Evolutionary conservation across 768 basidiomycete genomes (phyloP), one percentile per base, ranked within the genome.

Genomic region (Trichaptum fuscoviolaceum): DNA sequence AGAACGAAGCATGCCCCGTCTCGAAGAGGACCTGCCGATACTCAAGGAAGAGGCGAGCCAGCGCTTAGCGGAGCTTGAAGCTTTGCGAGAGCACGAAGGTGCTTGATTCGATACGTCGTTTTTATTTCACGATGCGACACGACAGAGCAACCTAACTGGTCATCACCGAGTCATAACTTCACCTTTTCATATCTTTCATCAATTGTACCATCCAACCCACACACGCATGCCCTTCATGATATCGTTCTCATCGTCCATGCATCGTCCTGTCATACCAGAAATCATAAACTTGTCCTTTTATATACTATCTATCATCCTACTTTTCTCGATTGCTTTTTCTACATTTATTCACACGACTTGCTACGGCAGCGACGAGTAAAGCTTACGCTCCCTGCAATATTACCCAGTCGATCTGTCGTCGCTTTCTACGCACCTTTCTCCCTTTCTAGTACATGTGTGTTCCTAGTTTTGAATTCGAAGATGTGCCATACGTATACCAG

Each of bases 1-100:
- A 3, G 89, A 92, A 73, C 81, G 82, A 64, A 75, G 80, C 0
- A 81, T 82, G 58, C 88, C 92, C 20, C 80, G 85, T 35, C 78
- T 94, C 58, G 71, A 75, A 15, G 80, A 80, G 1, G 89, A 91
- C 70, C 80, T 93, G 9, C 81, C 84, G 1, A 77, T 77, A 35
- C 72, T 92, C 36, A 90, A 88, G 75, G 84, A 80, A 8, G 79
- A 84, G 65, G 5, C 42, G 42, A 12, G 5, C 15, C 42, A 52
- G 42, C 42, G 42, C 3, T 52, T 52, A 12, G 42, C 42, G 5
- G 42, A 52, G 42, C 42, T 52, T 52, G 42, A 52, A 52, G 42
- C 42, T 52, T 20, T 52, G 12, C 42, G 42, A 52, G 42, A 52
- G 20, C 42, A 52, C 42, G 42, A 52, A 52, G 42, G 42, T 52